These are phyloP conservation scores for Pestalotiopsis sp. DNA, from an alignment of 2,329 filamentous ascomycete species.

Conservation along the genomic window DNA sequence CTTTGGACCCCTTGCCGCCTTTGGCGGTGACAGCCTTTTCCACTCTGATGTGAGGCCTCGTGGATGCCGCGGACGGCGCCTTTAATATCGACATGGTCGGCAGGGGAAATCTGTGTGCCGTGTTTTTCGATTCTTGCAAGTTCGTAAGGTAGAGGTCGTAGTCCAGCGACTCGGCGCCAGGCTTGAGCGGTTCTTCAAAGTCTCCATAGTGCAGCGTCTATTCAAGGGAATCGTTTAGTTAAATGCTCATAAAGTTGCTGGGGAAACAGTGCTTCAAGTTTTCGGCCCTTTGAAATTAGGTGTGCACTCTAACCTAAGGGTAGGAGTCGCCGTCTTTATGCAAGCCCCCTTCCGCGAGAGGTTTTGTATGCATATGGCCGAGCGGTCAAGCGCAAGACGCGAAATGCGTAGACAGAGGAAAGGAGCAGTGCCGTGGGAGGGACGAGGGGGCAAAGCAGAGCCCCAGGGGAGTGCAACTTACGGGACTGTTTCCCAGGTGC, in stretches of 20 bases:
- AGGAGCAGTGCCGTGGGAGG: neutral
- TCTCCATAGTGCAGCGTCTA: slow-evolving; percentile 59
- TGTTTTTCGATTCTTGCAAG: slow-evolving; percentile 48
- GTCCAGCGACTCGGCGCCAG: slow-evolving; percentile 45
- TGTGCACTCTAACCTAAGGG: too few species aligned
- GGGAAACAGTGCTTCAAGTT: neutral
- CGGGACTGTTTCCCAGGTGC: slow-evolving; percentile 59
- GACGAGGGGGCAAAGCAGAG: too few species aligned
- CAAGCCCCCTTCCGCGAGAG: too few species aligned
- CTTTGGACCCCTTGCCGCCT: slow-evolving; percentile 29
- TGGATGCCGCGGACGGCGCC: slow-evolving; percentile 32
- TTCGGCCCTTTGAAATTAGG: too few species aligned
- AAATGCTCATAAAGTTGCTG: neutral
- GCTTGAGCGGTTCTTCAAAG: slow-evolving; percentile 49
- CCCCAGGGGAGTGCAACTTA: slow-evolving; percentile 44
- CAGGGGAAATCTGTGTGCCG: slow-evolving; percentile 51
- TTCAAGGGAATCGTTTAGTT: neutral
- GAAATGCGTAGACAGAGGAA: neutral
- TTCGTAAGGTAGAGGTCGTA: slow-evolving; percentile 61
- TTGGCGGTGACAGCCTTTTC: slow-evolving; percentile 29
- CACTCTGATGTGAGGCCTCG: slow-evolving; percentile 14
- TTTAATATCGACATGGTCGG: slow-evolving; percentile 54
- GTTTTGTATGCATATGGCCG: neutral
- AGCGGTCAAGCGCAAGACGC: neutral
- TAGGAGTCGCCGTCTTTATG: too few species aligned